These are phyloP conservation scores for Pichia norvegensis DNA, from an alignment of 1,139 yeast species.

Conservation along the genomic window DNA sequence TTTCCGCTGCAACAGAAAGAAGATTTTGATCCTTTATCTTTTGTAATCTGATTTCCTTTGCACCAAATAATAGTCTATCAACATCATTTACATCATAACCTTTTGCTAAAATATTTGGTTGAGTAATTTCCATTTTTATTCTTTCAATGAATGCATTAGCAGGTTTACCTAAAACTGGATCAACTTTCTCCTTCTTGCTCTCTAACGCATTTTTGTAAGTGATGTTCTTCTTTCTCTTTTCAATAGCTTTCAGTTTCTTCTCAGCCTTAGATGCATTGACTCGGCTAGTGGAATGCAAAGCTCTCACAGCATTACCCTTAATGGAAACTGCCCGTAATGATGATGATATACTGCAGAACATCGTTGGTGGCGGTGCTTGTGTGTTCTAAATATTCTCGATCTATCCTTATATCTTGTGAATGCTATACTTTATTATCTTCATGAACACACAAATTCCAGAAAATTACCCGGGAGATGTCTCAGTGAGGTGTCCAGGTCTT, in stretches of 20 bases:
- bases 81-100: constrained; percentile 58
- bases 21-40: constrained; percentile 19
- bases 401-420: too few species aligned
- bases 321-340: not conserved
- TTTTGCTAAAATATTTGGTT: constrained; percentile 51
- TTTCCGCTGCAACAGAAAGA: constrained; percentile 29
- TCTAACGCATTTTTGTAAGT: constrained; percentile 22
- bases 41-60: constrained; percentile 38
- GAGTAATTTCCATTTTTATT: constrained; percentile 55
- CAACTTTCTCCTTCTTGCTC: constrained; percentile 32
- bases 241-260: constrained; percentile 14
- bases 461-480: not conserved
- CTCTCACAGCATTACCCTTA: not conserved
- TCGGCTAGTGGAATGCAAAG: constrained; percentile 5
- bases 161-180: constrained; percentile 76
- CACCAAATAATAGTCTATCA: constrained; percentile 72
- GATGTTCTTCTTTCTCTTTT: constrained; percentile 26
- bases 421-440: not conserved
- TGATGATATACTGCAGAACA: not conserved
- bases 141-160: constrained; percentile 64
- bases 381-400: not conserved
- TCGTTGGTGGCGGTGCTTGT: not conserved
- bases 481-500: constrained; percentile 1
- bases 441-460: not conserved
- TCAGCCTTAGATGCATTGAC: constrained; percentile 12